These are phyloP conservation scores for Porpolomopsis calyptriformis DNA, from an alignment of 768 basidiomycete species.

Conservation along the genomic window DNA sequence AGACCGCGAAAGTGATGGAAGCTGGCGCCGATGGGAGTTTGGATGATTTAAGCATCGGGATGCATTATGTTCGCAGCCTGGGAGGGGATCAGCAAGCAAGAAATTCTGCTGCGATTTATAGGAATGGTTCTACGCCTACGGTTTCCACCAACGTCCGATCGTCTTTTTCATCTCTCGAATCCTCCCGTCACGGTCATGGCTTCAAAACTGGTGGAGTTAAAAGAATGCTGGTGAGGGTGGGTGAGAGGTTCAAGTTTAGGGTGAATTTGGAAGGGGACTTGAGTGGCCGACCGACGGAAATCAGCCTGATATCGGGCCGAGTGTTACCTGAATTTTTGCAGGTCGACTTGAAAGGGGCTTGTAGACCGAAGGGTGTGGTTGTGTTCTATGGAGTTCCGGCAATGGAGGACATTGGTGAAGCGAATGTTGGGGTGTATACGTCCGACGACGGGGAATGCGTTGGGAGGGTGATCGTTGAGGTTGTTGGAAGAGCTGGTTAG, in stretches of 20 bases:
- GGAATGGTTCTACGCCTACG: constrained; percentile 23
- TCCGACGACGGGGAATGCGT: constrained; percentile 40
- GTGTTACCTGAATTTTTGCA: constrained; percentile 47
- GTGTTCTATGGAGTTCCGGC: constrained; percentile 48
- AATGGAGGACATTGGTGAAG: constrained; percentile 40
- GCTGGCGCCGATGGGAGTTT: constrained; percentile 32
- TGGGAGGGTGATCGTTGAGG: constrained; percentile 46
- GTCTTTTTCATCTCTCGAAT: constrained; percentile 58
- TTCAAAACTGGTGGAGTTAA: constrained; percentile 18
- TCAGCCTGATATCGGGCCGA: constrained; percentile 39
- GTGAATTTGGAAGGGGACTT: constrained; percentile 28
- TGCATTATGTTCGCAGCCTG: constrained; percentile 61
- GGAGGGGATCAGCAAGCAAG: constrained; percentile 37
- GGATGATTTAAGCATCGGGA: constrained; percentile 59
- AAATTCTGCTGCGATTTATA: constrained; percentile 6
- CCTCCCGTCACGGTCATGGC: constrained; percentile 39
- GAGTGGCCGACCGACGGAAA: constrained; percentile 20
- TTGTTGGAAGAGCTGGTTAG: constrained; percentile 24
- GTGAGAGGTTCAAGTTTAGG: constrained; percentile 50
- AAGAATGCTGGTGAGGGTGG: constrained; percentile 42
- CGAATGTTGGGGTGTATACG: constrained; percentile 46
- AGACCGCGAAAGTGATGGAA: constrained; percentile 46
- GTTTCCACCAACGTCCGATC: constrained; percentile 31
- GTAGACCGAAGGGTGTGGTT: constrained; percentile 35
- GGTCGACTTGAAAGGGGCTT: constrained; percentile 34